Conservation (phyloP, 2,329 filamentous ascomycete genomes). For the Xylaria hypoxylon region DNA sequence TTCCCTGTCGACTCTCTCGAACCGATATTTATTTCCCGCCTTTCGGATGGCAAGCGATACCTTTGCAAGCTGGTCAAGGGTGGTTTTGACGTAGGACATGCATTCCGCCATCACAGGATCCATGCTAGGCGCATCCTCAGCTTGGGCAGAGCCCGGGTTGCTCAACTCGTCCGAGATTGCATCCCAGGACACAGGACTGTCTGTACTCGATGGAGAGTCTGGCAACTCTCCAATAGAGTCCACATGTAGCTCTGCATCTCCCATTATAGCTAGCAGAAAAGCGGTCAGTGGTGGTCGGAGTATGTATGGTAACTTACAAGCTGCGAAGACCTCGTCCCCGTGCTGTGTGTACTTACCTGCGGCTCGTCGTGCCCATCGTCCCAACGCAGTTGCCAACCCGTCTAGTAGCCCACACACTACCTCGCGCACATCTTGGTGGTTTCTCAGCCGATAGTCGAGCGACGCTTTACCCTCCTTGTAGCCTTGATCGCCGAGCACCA, state of each 20-base stretch:
- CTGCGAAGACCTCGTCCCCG: not conserved
- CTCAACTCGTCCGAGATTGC: constrained; percentile 5
- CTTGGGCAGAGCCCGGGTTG: constrained; percentile 4
- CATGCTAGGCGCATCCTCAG: not conserved
- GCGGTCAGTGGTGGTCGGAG: not conserved
- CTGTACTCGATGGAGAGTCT: constrained; percentile 3
- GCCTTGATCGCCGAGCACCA: constrained; percentile 14
- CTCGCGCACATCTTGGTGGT: constrained; percentile 16
- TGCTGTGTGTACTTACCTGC: constrained; percentile 1
- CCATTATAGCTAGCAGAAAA: constrained; percentile 8
- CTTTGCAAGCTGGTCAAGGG: constrained; percentile 9
- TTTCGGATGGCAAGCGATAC: constrained; percentile 13
- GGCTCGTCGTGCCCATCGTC: not conserved
- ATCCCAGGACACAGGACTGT: constrained; percentile 17
- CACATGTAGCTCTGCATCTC: not conserved
- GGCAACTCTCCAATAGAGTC: not conserved
- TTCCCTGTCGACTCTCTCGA: constrained; percentile 11
- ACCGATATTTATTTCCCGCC: constrained; percentile 16
- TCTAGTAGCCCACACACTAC: constrained; percentile 11
- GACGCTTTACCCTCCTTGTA: constrained; percentile 1
- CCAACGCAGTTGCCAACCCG: constrained; percentile 17
- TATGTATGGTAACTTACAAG: not conserved
- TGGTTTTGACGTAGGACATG: constrained; percentile 9
- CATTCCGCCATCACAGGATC: constrained; percentile 16
- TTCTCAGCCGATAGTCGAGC: constrained; percentile 18